These are phyloP conservation scores for Rhizodiscina lignyota DNA, from an alignment of 495 filamentous ascomycete genomes.

Conservation along the genomic window DNA sequence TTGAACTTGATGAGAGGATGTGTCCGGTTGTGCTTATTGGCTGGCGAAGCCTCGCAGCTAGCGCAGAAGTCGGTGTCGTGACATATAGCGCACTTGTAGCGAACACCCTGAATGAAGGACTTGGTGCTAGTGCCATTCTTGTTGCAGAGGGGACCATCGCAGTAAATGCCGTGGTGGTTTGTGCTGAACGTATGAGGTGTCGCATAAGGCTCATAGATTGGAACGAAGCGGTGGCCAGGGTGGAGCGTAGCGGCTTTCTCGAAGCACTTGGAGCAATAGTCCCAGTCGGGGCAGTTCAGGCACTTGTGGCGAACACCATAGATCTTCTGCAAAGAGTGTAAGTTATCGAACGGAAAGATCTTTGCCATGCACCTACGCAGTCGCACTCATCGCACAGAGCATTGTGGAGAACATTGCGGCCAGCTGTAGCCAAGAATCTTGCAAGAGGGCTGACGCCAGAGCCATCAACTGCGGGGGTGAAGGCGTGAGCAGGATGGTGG, in stretches of 20 bases:
- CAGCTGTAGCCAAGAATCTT: constrained; percentile 53
- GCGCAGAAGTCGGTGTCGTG: constrained; percentile 94
- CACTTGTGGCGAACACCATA: constrained; percentile 92
- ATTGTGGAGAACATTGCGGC: constrained; percentile 64
- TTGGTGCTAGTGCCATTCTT: constrained; percentile 26
- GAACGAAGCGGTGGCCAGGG: constrained; percentile 75
- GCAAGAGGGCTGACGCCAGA: constrained; percentile 33
- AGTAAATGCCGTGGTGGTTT: constrained; percentile 73
- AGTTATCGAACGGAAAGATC: constrained; percentile 1
- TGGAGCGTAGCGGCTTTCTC: constrained; percentile 49
- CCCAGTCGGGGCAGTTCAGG: constrained; percentile 92
- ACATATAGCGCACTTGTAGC: constrained; percentile 97
- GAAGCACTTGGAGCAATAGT: constrained; percentile 76
- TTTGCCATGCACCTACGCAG: constrained; percentile 30
- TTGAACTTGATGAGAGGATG: constrained; percentile 96
- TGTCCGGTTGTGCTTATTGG: constrained; percentile 75
- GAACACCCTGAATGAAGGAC: constrained; percentile 63
- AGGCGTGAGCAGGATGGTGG: constrained; percentile 80
- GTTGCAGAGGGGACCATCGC: constrained; percentile 85
- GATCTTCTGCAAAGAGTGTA: constrained; percentile 40
- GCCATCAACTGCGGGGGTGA: constrained; percentile 45
- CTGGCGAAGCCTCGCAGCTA: constrained; percentile 76
- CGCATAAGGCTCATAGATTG: constrained; percentile 64
- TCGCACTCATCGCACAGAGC: constrained; percentile 95
- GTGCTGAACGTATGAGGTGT: constrained; percentile 25